Evolutionary conservation across 805 yeast species (phyloP), one percentile per base, ranked within the genome.

Genomic region (Kodamaea sagamina): DNA sequence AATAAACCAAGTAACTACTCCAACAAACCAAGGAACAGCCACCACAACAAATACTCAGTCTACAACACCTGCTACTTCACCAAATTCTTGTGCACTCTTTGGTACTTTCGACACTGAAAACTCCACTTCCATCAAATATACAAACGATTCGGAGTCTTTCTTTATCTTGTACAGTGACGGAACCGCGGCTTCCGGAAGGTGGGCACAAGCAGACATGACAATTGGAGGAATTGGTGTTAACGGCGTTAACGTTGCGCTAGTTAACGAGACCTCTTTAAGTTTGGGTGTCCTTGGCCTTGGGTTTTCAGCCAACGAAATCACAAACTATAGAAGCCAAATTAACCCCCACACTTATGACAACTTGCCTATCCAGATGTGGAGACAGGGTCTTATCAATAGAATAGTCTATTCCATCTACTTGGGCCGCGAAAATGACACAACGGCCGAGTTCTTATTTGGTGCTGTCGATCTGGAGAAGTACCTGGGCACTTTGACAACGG

Each of bases 211-310:
- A 54, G 65, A 68, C 26, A 71, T 89, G 4, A 47, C 52, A 2
- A 53, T 86, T 42, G 79, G 81, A 36, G 22, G 32, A 32, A 60
- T 72, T 9, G 61, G 70, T 2, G 66, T 86, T 8, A 47, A 67
- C 0, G 65, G 70, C 43, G 65, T 84, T 24, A 78, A 88, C 4
- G 75, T 89, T 61, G 97, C 95, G 1, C 79, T 89, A 16, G 95
- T 86, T 2, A 79, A 79, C 55, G 59, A 62, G 6, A 52, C 55
- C 29, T 31, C 49, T 7, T 44, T 49, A 15, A 29, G 42, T 17
- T 26, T 43, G 16, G 92, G 95, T 44, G 92, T 86, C 18, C 62
- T 86, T 32, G 89, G 90, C 18, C 78, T 86, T 48, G 92, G 93
- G 7, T 69, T 84, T 38, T 65, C 78, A 4, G 85, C 80, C 10